Base-by-base conservation (phyloP, 306 rosid genomes). In the Trifolium fragiferum region DNA sequence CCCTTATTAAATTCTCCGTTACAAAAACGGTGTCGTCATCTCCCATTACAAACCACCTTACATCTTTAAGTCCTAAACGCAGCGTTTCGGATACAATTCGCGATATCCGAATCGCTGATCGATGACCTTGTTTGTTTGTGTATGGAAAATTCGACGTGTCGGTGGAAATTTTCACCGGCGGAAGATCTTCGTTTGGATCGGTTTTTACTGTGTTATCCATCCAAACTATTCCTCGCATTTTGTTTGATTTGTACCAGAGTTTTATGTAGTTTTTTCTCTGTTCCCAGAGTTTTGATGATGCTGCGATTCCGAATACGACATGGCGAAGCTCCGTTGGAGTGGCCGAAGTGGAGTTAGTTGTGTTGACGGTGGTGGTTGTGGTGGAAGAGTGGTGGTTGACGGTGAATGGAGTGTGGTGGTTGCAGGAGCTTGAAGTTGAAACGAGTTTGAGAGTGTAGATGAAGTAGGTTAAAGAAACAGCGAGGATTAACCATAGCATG, bases 11-110 rank as follows among this genome's bases (percentile, higher is more conserved):
- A 40, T 95, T 95, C 0, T 95, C 96, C 15, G 90, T 84, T 8
- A 95, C 85, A 69, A 95, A 95, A 27, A 95, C 93, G 21, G 99
- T 95, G 88, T 95, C 99, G 72, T 95, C 99, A 68, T 95, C 99
- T 0, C 99, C 98, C 99, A 95, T 95, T 9, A 95, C 98, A 66
- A 92, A 89, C 99, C 99, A 95, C 66, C 93, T 46, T 27, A 92
- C 98, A 44, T 85, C 83, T 44, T 83, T 77, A 2, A 84, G 59
- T 14, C 98, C 97, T 23, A 92, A 73, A 2, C 90, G 89, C 58
- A 92, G 81, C 40, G 99, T 95, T 35, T 95, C 99, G 11, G 97
- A 71, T 4, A 92, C 97, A 74, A 95, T 92, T 73, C 99, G 79
- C 4, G 99, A 92, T 78, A 95, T 95, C 71, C 99, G 82, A 58